Evolutionary conservation across 78 protist species (phyloP).

Genomic region (Polysphondylium violaceum): DNA sequence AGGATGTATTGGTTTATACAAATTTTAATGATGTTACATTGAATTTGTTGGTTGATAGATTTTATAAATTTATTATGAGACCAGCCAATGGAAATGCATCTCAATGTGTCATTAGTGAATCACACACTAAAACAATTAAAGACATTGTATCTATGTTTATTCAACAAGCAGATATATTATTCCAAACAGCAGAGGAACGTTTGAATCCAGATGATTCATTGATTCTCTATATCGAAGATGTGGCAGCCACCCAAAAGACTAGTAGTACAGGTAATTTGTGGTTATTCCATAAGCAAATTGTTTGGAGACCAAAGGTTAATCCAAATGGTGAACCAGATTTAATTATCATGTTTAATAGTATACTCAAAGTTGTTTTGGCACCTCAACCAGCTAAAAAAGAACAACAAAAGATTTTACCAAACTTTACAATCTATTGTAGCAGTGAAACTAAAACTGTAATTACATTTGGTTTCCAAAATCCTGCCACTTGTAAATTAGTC

Average conservation of each 20-base stretch:
- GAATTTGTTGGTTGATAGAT: conserved; percentile 39
- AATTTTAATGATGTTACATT: conserved; percentile 59
- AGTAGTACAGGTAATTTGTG: conserved; percentile 37
- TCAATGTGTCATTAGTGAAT: background rate
- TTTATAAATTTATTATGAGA: conserved; percentile 38
- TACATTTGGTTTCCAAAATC: conserved; percentile 46
- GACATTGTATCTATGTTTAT: conserved; percentile 63
- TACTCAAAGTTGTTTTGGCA: conserved; percentile 54
- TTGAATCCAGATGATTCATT: conserved; percentile 33
- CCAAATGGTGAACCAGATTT: conserved; percentile 48
- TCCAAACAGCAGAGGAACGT: conserved; percentile 60
- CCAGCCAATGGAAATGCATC: conserved; percentile 1
- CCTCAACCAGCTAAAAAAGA: background rate
- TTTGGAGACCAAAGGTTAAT: conserved; percentile 65
- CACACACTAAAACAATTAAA: conserved; percentile 6
- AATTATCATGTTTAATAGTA: conserved; percentile 11
- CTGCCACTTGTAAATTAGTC: conserved; percentile 57
- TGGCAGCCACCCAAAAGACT: background rate
- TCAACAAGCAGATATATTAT: conserved; percentile 28
- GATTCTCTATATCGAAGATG: conserved; percentile 45
- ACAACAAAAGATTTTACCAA: conserved; percentile 16
- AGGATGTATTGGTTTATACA: conserved; percentile 50
- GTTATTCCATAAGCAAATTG: conserved; percentile 61
- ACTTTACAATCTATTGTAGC: conserved; percentile 46
- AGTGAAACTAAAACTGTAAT: conserved; percentile 67